Evolutionary conservation across 1,284 basidiomycete species (phyloP).

Genomic region (Austroboletus rostrupii): DNA sequence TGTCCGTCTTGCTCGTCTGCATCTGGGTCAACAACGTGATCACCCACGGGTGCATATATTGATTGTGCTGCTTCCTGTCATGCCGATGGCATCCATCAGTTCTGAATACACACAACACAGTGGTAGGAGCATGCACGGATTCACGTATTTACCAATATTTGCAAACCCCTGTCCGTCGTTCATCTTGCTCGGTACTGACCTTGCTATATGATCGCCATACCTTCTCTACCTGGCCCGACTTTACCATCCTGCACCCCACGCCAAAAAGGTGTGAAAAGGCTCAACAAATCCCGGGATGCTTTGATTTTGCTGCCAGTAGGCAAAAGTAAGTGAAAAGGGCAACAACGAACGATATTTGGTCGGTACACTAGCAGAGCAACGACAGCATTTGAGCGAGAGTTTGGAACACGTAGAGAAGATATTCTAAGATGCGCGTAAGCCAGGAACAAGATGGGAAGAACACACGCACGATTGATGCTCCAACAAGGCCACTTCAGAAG

Average conservation of each 20-base stretch:
- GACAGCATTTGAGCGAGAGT: slow-evolving; percentile 95
- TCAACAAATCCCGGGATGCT: slow-evolving; percentile 93
- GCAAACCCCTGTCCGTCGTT: slow-evolving; percentile 94
- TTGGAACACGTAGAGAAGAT: slow-evolving; percentile 97
- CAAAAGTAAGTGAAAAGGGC: slow-evolving; percentile 81
- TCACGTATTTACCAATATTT: slow-evolving; percentile 69
- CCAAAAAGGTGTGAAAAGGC: slow-evolving; percentile 82
- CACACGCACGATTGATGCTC: slow-evolving; percentile 77
- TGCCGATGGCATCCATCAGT: neutral
- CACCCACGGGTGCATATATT: slow-evolving; percentile 77
- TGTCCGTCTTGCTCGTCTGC: slow-evolving; percentile 88
- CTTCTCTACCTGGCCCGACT: slow-evolving; percentile 69
- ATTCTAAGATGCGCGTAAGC: slow-evolving; percentile 54
- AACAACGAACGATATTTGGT: slow-evolving; percentile 77
- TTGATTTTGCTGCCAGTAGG: slow-evolving; percentile 93
- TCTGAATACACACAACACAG: neutral
- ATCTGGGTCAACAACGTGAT: slow-evolving; percentile 82
- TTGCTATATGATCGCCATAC: slow-evolving; percentile 89
- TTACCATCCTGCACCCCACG: slow-evolving; percentile 75
- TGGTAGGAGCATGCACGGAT: slow-evolving; percentile 52
- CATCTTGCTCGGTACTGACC: slow-evolving; percentile 81
- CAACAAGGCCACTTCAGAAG: slow-evolving; percentile 83
- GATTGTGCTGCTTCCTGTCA: slow-evolving; percentile 59
- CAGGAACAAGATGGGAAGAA: neutral
- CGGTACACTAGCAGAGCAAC: slow-evolving; percentile 60